Percentiles rank a stretch among this genome's conserved stretches.
phyloP scores from a whole-genome alignment of 371 early-diverging fungal genomes.

The Mortierella sp. region DNA sequence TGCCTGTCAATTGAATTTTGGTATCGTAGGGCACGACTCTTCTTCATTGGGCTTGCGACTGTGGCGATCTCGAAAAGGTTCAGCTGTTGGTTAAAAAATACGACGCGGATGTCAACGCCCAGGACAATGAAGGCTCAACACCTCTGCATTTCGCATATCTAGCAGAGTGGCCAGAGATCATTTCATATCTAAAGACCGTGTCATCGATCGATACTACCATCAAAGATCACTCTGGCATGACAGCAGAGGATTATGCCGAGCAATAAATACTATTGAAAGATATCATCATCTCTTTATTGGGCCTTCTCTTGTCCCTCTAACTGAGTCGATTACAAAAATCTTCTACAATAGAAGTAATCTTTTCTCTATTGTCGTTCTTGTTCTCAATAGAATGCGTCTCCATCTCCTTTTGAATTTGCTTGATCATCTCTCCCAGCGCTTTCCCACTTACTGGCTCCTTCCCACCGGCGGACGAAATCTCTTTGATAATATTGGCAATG shows the following conservation, averaged over 20 bases:
- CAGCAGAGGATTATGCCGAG: constrained; percentile 36
- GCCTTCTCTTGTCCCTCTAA: neutral
- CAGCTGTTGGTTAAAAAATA: constrained; percentile 29
- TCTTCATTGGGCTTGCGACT: constrained; percentile 51
- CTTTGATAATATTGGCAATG: constrained; percentile 22
- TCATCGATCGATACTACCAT: constrained; percentile 28
- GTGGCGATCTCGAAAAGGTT: constrained; percentile 43
- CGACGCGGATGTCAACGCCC: constrained; percentile 57
- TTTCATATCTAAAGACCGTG: constrained; percentile 22
- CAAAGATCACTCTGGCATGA: constrained; percentile 38
- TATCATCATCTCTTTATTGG: neutral
- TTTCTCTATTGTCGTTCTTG: constrained; percentile 9
- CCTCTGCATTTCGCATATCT: constrained; percentile 70
- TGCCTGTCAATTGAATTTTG: neutral
- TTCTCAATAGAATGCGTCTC: constrained; percentile 12
- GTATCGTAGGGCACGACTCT: constrained; percentile 34
- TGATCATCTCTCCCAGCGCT: constrained; percentile 17
- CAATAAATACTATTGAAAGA: neutral
- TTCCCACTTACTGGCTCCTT: constrained; percentile 10
- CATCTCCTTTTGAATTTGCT: constrained; percentile 20
- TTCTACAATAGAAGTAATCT: constrained; percentile 12
- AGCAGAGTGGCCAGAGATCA: constrained; percentile 35
- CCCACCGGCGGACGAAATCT: constrained; percentile 1
- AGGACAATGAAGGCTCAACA: constrained; percentile 74
- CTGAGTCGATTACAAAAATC: neutral